Evolutionary conservation across 805 yeast genomes (phyloP).

Genomic region (Candida insectalens): DNA sequence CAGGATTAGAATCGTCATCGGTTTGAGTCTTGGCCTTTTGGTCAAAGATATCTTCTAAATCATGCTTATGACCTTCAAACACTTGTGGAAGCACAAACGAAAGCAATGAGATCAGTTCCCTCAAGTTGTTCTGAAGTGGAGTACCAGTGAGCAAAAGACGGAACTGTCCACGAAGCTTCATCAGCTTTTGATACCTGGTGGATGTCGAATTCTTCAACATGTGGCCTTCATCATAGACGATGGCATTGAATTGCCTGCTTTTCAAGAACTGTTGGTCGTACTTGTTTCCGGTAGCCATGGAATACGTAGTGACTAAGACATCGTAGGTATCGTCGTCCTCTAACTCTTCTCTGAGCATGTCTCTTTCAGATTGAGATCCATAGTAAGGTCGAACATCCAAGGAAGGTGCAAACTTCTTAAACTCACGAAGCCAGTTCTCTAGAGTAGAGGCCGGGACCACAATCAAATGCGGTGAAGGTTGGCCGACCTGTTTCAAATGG

Average conservation of each 20-base stretch:
- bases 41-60: constrained; percentile 72
- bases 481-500: constrained; percentile 54
- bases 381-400: constrained; percentile 85
- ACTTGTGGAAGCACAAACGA: constrained; percentile 84
- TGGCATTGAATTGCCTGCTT: constrained; percentile 67
- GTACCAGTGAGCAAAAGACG: constrained; percentile 90
- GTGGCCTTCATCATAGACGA: constrained; percentile 97
- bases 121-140: constrained; percentile 87
- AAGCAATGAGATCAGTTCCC: constrained; percentile 80
- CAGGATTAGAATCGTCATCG: constrained; percentile 25
- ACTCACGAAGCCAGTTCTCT: constrained; percentile 96
- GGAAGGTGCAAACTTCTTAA: constrained; percentile 77
- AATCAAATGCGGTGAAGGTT: constrained; percentile 76
- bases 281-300: constrained; percentile 79
- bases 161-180: constrained; percentile 77
- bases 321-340: constrained; percentile 53
- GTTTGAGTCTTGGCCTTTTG: constrained; percentile 71
- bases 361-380: constrained; percentile 80
- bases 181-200: constrained; percentile 79
- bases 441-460: constrained; percentile 95
- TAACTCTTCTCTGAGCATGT: constrained; percentile 67
- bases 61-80: constrained; percentile 75
- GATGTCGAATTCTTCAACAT: constrained; percentile 84
- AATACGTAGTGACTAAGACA: constrained; percentile 90
- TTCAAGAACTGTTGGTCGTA: constrained; percentile 73